Evolutionary conservation across 192 early-diverging fungal species (phyloP).

Genomic region (Dissophora globulifera): DNA sequence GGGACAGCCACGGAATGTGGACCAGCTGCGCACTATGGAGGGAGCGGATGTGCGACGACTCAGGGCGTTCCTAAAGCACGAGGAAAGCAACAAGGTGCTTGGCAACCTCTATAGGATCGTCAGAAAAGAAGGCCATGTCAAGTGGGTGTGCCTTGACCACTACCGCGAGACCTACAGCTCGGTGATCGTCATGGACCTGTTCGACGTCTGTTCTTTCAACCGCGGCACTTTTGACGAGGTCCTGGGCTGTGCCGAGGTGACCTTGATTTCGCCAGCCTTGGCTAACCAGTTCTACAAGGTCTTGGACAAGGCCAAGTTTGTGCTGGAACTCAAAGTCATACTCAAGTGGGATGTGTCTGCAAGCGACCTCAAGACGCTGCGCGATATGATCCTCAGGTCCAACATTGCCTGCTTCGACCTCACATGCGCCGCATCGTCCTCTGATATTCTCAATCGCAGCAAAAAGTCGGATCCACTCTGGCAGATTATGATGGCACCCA

Average conservation of each 20-base stretch:
- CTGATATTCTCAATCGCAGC: constrained; percentile 7
- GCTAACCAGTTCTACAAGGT: constrained; percentile 28
- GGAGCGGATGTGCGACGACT: constrained; percentile 16
- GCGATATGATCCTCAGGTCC: constrained; percentile 8
- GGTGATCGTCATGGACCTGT: constrained; percentile 4
- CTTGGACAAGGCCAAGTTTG: constrained; percentile 7
- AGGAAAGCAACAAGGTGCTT: constrained; percentile 3
- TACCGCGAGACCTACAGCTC: constrained; percentile 11
- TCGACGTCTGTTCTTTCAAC: constrained; percentile 4
- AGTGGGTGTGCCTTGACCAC: constrained; percentile 39
- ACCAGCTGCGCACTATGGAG: constrained; percentile 1
- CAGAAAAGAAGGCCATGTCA: constrained; percentile 18
- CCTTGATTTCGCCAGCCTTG: background rate
- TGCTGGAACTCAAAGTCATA: constrained; percentile 23
- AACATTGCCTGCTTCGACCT: constrained; percentile 16
- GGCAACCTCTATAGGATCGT: constrained; percentile 27
- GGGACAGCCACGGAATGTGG: background rate
- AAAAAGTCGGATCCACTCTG: constrained; percentile 22
- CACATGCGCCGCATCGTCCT: background rate
- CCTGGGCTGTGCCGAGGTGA: constrained; percentile 7
- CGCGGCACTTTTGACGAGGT: constrained; percentile 14
- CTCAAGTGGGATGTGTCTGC: constrained; percentile 11
- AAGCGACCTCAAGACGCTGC: constrained; percentile 20
- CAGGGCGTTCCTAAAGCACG: constrained; percentile 5
- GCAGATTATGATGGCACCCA: constrained; percentile 10